These are phyloP conservation scores for Silene vulgaris DNA, from an alignment of 179 eudicot species.

Conservation along the genomic window DNA sequence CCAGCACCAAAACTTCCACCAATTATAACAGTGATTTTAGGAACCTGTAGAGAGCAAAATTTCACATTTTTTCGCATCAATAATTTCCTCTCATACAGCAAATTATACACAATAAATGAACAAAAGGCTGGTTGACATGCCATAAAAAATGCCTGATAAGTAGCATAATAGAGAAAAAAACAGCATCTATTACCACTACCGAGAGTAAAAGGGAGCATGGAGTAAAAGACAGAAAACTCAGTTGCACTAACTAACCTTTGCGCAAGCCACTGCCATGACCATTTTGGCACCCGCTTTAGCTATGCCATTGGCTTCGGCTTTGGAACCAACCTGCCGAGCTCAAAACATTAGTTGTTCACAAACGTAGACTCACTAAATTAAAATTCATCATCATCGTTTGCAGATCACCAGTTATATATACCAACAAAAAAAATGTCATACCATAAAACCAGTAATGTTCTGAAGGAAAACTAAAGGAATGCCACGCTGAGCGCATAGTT, in stretches of 20 bases:
- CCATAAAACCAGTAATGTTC: conserved; percentile 98
- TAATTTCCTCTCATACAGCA: neutral
- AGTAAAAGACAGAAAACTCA: neutral
- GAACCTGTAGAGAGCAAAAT: conserved; percentile 55
- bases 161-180: neutral
- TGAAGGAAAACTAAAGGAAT: conserved; percentile 94
- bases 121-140: neutral
- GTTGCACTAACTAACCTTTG: conserved; percentile 47
- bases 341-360: neutral
- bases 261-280: conserved; percentile 99
- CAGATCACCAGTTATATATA: neutral
- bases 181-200: neutral
- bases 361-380: neutral
- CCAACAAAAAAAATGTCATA: conserved; percentile 24
- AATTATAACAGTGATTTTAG: conserved; percentile 74
- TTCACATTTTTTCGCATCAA: conserved; percentile 7
- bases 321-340: conserved; percentile 74
- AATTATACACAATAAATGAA: neutral
- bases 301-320: conserved; percentile 91
- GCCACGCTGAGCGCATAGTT: conserved; percentile 85
- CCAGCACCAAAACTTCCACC: conserved; percentile 99
- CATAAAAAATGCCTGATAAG: neutral
- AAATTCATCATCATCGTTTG: neutral
- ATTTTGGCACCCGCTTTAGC: conserved; percentile 99
- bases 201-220: neutral